phyloP scores from a whole-genome alignment of 2,329 filamentous ascomycete species.

The Cercospora sojina region DNA sequence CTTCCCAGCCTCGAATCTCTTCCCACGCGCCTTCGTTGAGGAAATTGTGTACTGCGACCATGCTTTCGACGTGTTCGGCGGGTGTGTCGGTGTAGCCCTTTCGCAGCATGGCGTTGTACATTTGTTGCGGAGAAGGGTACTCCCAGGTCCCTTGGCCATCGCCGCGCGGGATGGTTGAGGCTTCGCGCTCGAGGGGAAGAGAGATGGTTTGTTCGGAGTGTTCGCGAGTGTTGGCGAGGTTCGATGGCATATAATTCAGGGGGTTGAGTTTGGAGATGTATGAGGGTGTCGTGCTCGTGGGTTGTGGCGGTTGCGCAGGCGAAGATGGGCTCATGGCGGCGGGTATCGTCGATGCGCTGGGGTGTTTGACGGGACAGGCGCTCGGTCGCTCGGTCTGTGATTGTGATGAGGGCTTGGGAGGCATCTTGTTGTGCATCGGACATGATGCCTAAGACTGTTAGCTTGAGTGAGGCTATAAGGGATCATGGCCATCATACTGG shows the following conservation, averaged over 20 bases:
- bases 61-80: slow-evolving; percentile 86
- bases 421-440: slow-evolving; percentile 62
- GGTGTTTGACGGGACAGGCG: slow-evolving; percentile 54
- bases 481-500: slow-evolving; percentile 48
- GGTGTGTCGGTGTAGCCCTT: slow-evolving; percentile 97
- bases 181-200: slow-evolving; percentile 77
- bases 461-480: not conserved
- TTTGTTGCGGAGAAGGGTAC: slow-evolving; percentile 96
- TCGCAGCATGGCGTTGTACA: slow-evolving; percentile 96
- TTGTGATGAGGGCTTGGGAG: slow-evolving; percentile 33
- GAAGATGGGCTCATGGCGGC: slow-evolving; percentile 40
- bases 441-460: slow-evolving; percentile 58
- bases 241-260: slow-evolving; percentile 90
- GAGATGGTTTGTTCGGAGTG: slow-evolving; percentile 69
- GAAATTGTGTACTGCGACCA: slow-evolving; percentile 98
- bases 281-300: slow-evolving; percentile 41
- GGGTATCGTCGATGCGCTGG: slow-evolving; percentile 40
- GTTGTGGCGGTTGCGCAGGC: slow-evolving; percentile 27
- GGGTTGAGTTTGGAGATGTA: slow-evolving; percentile 68
- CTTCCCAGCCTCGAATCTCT: slow-evolving; percentile 93
- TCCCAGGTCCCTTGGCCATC: slow-evolving; percentile 80
- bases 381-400: slow-evolving; percentile 40
- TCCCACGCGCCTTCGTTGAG: slow-evolving; percentile 96
- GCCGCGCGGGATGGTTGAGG: slow-evolving; percentile 87
- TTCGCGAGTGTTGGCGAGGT: slow-evolving; percentile 71